Evolutionary conservation across 2,329 filamentous ascomycete genomes (phyloP), one percentile per base, ranked within the genome.

Genomic region (Verruconis gallopava): DNA sequence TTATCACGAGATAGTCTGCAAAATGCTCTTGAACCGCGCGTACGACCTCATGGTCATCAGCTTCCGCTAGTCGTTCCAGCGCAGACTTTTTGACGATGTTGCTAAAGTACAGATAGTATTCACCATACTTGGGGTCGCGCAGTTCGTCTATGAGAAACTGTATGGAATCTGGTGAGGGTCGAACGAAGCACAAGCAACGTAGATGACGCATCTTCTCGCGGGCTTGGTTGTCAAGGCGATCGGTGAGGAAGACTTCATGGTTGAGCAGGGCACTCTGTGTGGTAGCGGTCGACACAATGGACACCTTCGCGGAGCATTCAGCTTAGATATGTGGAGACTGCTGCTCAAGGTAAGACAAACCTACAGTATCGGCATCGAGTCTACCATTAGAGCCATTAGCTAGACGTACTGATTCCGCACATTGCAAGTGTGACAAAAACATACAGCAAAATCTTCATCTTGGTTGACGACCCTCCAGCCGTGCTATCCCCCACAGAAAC

Each of bases 191-290:
- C 20, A 96, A 67, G 60, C 91, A 98, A 40, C 86, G 79, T 40
- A 98, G 71, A 66, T 98, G 91, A 47, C 91, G 81, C 91, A 98
- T 96, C 71, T 93, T 95, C 66, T 98, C 93, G 37, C 91, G 77
- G 48, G 79, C 78, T 45, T 75, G 68, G 53, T 95, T 96, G 58
- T 96, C 91, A 44, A 98, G 68, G 46, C 91, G 85, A 62, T 98
- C 91, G 55, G 93, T 95, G 47, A 98, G 83, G 64, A 95, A 98
- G 51, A 98, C 84, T 65, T 96, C 89, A 66, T 98, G 86, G 56
- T 85, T 94, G 48, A 98, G 77, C 15, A 98, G 76, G 30, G 85
- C 78, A 20, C 91, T 98, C 60, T 98, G 93, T 2, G 91, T 96
- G 47, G 89, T 89, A 42, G 91, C 88, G 4, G 88, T 93, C 6